Evolutionary conservation across 192 early-diverging fungal species (phyloP).

Genomic region (Chytriomyces sp.): DNA sequence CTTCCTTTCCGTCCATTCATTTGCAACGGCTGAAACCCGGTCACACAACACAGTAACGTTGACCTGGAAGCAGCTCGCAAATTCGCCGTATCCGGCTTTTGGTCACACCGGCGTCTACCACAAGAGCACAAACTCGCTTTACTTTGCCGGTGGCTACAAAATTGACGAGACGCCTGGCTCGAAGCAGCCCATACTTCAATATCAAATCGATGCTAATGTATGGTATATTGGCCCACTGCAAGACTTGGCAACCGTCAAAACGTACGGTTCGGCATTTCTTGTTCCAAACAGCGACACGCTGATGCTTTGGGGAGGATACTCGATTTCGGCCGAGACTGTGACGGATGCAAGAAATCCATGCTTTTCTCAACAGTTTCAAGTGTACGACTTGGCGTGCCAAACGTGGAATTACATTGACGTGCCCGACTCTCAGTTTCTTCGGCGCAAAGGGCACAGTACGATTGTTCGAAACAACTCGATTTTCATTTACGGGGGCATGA

Average conservation of each 20-base stretch:
- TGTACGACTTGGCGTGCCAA: constrained; percentile 25
- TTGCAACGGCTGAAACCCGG: not conserved
- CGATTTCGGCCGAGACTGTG: not conserved
- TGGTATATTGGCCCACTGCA: constrained; percentile 45
- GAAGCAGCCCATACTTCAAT: constrained; percentile 20
- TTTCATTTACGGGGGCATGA: constrained; percentile 20
- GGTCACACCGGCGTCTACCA: constrained; percentile 40
- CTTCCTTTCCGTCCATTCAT: not conserved
- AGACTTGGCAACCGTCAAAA: not conserved
- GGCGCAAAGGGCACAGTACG: constrained; percentile 26
- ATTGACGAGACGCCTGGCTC: not conserved
- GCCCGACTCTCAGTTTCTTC: not conserved
- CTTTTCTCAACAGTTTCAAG: constrained; percentile 31
- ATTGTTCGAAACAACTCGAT: constrained; percentile 8
- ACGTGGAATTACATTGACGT: constrained; percentile 29
- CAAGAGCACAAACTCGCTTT: constrained; percentile 38
- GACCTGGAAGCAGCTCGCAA: constrained; percentile 28
- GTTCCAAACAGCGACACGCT: constrained; percentile 8
- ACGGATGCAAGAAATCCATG: constrained; percentile 16
- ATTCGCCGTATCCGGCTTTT: constrained; percentile 30
- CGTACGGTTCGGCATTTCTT: constrained; percentile 7
- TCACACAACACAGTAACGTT: not conserved
- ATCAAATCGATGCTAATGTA: constrained; percentile 40
- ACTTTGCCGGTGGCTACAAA: constrained; percentile 42
- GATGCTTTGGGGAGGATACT: constrained; percentile 28